Evolutionary conservation across 106 monocot genomes (phyloP), one percentile per base, ranked within the genome.

Genomic region (Acorus calamus): DNA sequence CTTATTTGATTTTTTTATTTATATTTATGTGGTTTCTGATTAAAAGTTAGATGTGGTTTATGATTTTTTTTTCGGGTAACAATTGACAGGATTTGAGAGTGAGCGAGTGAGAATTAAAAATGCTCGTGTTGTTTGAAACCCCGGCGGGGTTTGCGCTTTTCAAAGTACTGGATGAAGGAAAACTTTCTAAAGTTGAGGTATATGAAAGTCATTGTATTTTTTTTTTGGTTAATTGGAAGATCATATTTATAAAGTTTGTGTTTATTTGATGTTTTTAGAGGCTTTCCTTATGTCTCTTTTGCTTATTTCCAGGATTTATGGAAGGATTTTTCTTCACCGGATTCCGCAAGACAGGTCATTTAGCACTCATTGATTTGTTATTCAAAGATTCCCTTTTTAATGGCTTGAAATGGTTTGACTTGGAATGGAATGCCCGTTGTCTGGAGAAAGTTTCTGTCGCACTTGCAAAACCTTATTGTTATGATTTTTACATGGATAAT

Each of bases 311-410:
- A 96, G 94, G 94, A 96, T 72, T 64, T 96, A 57, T 82, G 80
- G 75, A 82, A 90, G 78, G 84, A 87, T 14, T 96, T 96, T 52
- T 0, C 75, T 0, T 76, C 71, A 10, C 69, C 87, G 1, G 90
- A 90, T 3, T 81, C 80, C 28, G 90, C 94, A 2, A 76, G 82
- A 82, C 57, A 85, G 87, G 94, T 90, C 2, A 3, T 10, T 50
- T 9, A 28, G 7, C 11, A 41, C n/a, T 52, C 7, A 13, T 52
- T 4, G 50, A 14, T 75, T 42, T 28, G 28, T 1, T 28, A 28
- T 28, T 28, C 28, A 28, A 28, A 28, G 28, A 28, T 28, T 28
- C 1, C 28, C 28, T 28, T 28, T 28, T 28, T 28, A 28, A 1
- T 28, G 28, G 1, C 28, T 28, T 28, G 28, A 28, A 28, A 28